Conservation (phyloP, 441 rosid species). For the Lepidium campestre region DNA sequence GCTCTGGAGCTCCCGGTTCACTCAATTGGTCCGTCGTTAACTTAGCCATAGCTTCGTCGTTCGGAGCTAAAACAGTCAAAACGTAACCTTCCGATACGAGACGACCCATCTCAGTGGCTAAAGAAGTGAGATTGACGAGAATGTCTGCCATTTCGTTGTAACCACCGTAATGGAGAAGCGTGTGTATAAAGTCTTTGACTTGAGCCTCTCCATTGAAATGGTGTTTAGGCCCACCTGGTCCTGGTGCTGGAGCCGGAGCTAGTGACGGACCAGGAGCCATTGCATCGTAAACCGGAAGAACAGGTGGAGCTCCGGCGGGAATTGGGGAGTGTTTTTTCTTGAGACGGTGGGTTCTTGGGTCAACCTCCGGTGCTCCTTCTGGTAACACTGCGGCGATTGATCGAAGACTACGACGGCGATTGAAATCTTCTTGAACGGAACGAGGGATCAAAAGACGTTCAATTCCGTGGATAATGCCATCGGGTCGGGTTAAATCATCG, state of each 20-base stretch:
- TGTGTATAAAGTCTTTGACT: conserved; percentile 65
- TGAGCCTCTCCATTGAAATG: conserved; percentile 66
- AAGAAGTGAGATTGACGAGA: conserved; percentile 56
- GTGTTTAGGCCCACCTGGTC: conserved; percentile 62
- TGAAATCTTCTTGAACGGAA: conserved; percentile 62
- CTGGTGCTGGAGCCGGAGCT: conserved; percentile 72
- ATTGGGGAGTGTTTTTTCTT: conserved; percentile 39
- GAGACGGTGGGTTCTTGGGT: conserved; percentile 60
- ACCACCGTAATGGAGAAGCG: conserved; percentile 62
- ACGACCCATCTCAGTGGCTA: conserved; percentile 70
- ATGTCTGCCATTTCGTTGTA: conserved; percentile 78
- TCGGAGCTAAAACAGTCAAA: conserved; percentile 61
- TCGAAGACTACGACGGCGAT: conserved; percentile 47
- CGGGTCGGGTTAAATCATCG: conserved; percentile 52
- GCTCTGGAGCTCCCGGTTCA: conserved; percentile 75
- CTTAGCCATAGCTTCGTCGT: conserved; percentile 75
- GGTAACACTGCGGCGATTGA: conserved; percentile 59
- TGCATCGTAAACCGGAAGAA: conserved; percentile 51
- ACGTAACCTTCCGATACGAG: conserved; percentile 67
- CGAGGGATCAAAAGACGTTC: conserved; percentile 55
- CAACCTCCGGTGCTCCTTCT: conserved; percentile 64
- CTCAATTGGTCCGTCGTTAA: conserved; percentile 61
- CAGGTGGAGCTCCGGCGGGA: conserved; percentile 46
- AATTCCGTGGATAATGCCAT: conserved; percentile 61
- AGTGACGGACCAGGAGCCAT: conserved; percentile 68